phyloP scores from a whole-genome alignment of 2,329 filamentous ascomycete genomes.

The Nemania sp. region DNA sequence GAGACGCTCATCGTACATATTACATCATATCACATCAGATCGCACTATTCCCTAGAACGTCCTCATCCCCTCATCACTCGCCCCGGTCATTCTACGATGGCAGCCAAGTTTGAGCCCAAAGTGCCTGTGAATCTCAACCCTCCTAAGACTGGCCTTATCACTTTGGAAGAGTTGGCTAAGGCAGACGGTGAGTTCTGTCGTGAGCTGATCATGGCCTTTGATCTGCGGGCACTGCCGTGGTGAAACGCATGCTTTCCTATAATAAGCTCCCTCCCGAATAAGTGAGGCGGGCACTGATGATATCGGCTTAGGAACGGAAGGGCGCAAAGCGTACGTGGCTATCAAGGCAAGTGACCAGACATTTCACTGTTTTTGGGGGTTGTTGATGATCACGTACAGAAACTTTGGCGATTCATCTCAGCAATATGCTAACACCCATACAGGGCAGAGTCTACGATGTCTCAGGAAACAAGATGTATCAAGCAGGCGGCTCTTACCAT shows the following conservation, averaged over 20 bases:
- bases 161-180: constrained; percentile 75
- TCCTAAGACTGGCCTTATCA: constrained; percentile 87
- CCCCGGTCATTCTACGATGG: constrained; percentile 47
- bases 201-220: no score
- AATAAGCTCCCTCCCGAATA: neutral
- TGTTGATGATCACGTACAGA: neutral
- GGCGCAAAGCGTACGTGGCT: constrained; percentile 68
- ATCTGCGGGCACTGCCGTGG: neutral
- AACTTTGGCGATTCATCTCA: neutral
- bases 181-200: constrained; percentile 71
- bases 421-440: constrained; percentile 12
- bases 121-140: constrained; percentile 73
- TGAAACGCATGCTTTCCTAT: neutral
- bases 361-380: constrained; percentile 24
- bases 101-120: constrained; percentile 78
- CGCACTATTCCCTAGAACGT: neutral
- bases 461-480: constrained; percentile 84
- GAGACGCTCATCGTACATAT: no score
- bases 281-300: constrained; percentile 2
- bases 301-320: constrained; percentile 61
- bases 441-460: constrained; percentile 95
- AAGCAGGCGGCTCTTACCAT: constrained; percentile 79
- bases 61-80: neutral
- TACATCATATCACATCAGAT: neutral
- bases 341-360: constrained; percentile 62